Base-by-base conservation (phyloP, 345 rosid genomes). In the Euphorbia lathyris region DNA sequence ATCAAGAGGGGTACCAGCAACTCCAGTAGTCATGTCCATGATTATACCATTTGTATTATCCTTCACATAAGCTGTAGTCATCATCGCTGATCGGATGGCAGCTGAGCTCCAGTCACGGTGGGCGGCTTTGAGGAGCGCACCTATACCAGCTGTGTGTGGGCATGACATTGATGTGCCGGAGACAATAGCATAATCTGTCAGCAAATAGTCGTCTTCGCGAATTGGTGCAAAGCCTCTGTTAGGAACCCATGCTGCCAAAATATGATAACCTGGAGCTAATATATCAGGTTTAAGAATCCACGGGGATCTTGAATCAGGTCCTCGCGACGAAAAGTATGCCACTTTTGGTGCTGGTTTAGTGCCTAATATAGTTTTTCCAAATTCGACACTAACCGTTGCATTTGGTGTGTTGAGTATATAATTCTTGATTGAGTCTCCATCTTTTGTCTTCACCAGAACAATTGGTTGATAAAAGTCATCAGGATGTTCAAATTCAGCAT, bases 81-180 rank as follows among this genome's bases (percentile, higher is more conserved):
- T 87, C 85, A 85, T 75, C 0, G 85, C 81, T 20, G 83, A 87
- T 11, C 85, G 78, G 72, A 85, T 87, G 42, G 87, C 80, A 0
- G 80, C 83, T 0, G 81, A 64, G 63, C 77, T 81, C 88, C 88
- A 81, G n/a, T 79, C 82, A 0, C 38, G 72, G 68, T 80, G 80
- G 10, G 72, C 22, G 12, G 81, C 77, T 69, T 73, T 86, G 56
- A 81, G 79, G 69, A 86, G 29, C 1, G 74, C 77, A 36, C 77
- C 81, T 14, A 78, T 34, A 29, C 87, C 83, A 4, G 82, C 84
- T 5, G 47, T 76, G 69, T 79, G 87, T 20, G 88, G 88, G 58
- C 83, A 77, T 3, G 84, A 58, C 84, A 83, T 81, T 55, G 87
- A 86, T 58, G 88, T 85, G 32, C 88, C 85, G 0, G 74, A 85